Evolutionary conservation across 2,329 filamentous ascomycete species (phyloP).

Genomic region (Epichloe uncinata): DNA sequence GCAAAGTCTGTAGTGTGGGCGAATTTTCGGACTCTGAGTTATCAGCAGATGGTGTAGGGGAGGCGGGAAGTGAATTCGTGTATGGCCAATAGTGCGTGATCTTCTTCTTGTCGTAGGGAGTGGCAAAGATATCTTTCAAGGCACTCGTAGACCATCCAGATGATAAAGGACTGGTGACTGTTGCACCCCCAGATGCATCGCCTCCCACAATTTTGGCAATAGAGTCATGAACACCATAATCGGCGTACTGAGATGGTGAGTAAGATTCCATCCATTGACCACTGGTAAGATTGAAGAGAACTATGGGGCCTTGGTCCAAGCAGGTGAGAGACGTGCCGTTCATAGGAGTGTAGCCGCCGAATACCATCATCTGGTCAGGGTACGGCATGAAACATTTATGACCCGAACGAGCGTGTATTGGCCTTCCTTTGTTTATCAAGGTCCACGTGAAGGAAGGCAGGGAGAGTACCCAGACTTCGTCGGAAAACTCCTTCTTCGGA

Average conservation of each 20-base stretch:
- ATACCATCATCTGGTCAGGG: conserved; percentile 66
- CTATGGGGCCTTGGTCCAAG: conserved; percentile 37
- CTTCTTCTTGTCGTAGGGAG: conserved; percentile 40
- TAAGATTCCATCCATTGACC: conserved; percentile 59
- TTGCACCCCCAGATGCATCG: conserved; percentile 55
- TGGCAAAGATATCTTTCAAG: conserved; percentile 40
- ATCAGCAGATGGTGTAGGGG: not conserved
- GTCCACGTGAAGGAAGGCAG: conserved; percentile 75
- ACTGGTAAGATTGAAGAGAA: conserved; percentile 61
- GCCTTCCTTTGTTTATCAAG: conserved; percentile 31
- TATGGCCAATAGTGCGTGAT: conserved; percentile 52
- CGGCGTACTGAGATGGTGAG: conserved; percentile 44
- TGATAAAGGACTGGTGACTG: conserved; percentile 47
- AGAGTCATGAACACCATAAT: conserved; percentile 56
- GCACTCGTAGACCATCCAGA: conserved; percentile 37
- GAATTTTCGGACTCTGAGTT: not conserved
- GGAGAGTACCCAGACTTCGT: conserved; percentile 76
- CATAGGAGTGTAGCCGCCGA: conserved; percentile 49
- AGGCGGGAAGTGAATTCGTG: conserved; percentile 9
- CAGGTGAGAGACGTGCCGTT: conserved; percentile 24
- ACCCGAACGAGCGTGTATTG: conserved; percentile 48
- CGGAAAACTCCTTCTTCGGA: conserved; percentile 25
- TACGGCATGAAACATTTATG: conserved; percentile 66
- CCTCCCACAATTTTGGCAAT: conserved; percentile 58
- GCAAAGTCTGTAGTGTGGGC: conserved; percentile 1